Evolutionary conservation across 2,329 filamentous ascomycete genomes (phyloP).

Genomic region (Clonostachys rhizophaga): DNA sequence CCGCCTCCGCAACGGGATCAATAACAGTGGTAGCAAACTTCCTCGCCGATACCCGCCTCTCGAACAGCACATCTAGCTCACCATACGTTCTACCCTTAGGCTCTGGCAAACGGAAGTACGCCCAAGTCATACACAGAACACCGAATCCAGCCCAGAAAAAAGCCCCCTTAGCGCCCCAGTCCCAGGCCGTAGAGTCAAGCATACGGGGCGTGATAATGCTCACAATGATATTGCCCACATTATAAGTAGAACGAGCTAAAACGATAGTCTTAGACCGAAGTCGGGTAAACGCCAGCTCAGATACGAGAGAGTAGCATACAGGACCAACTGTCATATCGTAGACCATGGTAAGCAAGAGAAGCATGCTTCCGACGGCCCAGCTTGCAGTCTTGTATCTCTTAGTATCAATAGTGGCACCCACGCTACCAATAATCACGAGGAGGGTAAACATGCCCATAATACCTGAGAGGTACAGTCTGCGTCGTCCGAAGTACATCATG

Average conservation of each 20-base stretch:
- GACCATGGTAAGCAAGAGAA: conserved; percentile 34
- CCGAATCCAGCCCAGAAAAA: conserved; percentile 40
- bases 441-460: conserved; percentile 27
- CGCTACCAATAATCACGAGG: conserved; percentile 18
- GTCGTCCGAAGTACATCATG: conserved; percentile 28
- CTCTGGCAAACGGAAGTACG: conserved; percentile 50
- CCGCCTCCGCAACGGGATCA: conserved; percentile 3
- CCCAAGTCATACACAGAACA: conserved; percentile 40
- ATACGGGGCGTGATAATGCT: conserved; percentile 40
- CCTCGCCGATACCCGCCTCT: conserved; percentile 6
- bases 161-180: conserved; percentile 40
- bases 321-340: conserved; percentile 42
- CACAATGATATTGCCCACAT: conserved; percentile 39
- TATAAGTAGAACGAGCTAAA: conserved; percentile 38
- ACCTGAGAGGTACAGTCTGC: conserved; percentile 27
- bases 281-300: conserved; percentile 38
- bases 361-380: conserved; percentile 38
- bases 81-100: conserved; percentile 47
- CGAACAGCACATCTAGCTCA: conserved; percentile 52
- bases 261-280: conserved; percentile 40
- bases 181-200: conserved; percentile 39
- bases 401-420: conserved; percentile 21
- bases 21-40: conserved; percentile 13
- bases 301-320: conserved; percentile 34
- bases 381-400: conserved; percentile 20